These are phyloP conservation scores for Exsudoporus frostii DNA, from an alignment of 768 basidiomycete species.

Conservation along the genomic window DNA sequence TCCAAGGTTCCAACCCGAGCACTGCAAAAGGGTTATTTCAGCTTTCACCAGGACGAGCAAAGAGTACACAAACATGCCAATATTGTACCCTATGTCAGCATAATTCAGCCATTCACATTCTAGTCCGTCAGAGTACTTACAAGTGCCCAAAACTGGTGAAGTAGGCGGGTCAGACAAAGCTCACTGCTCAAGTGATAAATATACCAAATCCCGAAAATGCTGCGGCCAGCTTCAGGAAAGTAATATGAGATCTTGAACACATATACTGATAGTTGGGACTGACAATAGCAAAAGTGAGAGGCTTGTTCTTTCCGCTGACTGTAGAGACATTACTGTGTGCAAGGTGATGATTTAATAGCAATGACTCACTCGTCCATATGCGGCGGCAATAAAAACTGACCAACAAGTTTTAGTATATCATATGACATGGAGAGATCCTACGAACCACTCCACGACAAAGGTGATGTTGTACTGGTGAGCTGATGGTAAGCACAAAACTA, in stretches of 20 bases:
- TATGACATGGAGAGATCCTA: background rate
- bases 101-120: background rate
- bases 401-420: background rate
- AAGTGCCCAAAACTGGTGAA: conserved; percentile 4
- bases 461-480: background rate
- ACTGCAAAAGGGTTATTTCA: background rate
- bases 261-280: background rate
- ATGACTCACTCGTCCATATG: conserved; percentile 14
- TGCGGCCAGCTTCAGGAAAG: background rate
- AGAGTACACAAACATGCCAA: conserved; percentile 1
- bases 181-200: background rate
- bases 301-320: conserved; percentile 19
- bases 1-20: background rate
- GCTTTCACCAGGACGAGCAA: background rate
- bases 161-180: background rate
- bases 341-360: background rate
- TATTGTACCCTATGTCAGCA: background rate
- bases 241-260: background rate
- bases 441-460: conserved; percentile 7
- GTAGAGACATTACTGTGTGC: background rate
- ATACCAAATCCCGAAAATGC: background rate
- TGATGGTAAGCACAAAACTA: background rate
- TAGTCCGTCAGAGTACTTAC: conserved; percentile 1
- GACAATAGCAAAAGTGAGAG: conserved; percentile 7
- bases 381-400: conserved; percentile 16